Evolutionary conservation across 441 rosid genomes (phyloP).

Genomic region (Populus hybrid): DNA sequence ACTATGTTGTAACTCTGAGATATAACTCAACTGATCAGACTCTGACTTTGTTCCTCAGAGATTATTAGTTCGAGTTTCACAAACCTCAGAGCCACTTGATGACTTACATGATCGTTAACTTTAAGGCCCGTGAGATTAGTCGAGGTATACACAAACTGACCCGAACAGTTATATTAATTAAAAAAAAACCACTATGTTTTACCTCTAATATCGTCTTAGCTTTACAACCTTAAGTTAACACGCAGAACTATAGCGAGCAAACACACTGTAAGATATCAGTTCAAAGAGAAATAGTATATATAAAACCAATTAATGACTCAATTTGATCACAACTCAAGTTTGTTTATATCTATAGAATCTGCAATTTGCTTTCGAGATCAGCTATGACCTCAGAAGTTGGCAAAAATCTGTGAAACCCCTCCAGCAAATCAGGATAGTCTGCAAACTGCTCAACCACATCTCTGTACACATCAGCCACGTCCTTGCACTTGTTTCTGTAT

Average conservation of each 20-base stretch:
- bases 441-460: not conserved
- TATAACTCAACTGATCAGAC: too few relatives aligned
- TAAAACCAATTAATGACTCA: not conserved
- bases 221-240: too few relatives aligned
- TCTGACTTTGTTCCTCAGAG: rapidly evolving
- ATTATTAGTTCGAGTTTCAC: too few relatives aligned
- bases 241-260: too few relatives aligned
- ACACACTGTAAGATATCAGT: not conserved
- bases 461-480: not conserved
- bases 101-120: too few relatives aligned
- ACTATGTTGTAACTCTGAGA: rapidly evolving
- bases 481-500: not conserved
- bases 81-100: too few relatives aligned
- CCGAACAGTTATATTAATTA: rapidly evolving
- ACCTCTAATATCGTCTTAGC: too few relatives aligned
- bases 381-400: not conserved
- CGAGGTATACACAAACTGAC: too few relatives aligned
- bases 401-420: not conserved
- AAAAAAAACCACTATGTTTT: too few relatives aligned
- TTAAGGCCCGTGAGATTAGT: rapidly evolving
- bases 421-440: not conserved
- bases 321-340: not conserved
- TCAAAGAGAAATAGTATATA: not conserved
- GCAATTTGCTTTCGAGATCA: not conserved
- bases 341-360: not conserved